Base-by-base conservation (phyloP, 192 early-diverging fungal genomes). In the Backusella mclennaniae region DNA sequence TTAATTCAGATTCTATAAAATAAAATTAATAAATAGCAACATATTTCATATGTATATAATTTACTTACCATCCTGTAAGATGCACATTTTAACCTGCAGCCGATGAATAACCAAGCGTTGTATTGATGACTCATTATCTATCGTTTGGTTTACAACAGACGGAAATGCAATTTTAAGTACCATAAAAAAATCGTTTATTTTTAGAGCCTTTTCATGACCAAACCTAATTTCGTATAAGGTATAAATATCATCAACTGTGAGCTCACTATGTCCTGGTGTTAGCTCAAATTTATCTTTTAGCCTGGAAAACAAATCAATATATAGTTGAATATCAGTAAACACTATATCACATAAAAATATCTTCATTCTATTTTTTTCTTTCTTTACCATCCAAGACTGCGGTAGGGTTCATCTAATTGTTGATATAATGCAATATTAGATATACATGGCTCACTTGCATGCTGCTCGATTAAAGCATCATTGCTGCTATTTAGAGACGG, bases 391-490 rank as follows among this genome's bases (percentile, higher is more conserved):
- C 86, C 87, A 21, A 88, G 69, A 46, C 85, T 84, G 2, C 89
- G 82, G 70, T 90, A 87, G 0, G 89, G 89, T 59, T 90, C 89
- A 35, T 85, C 80, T 35, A 88, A 77, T 29, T 84, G 73, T 41
- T 85, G 83, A 67, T 84, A 84, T 12, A 59, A 35, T 8, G 42
- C 74, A 12, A 84, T 23, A 49, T 80, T 75, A 3, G 76, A 74
- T 35, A 80, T 52, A 68, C 52, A 69, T 26, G 77, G 76, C 8
- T 39, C 73, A 69, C 26, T 52, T 35, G 36, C 39, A 66, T 63
- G 52, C 1, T 36, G 36, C 8, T 41, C 21, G 29, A 63, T 63
- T 11, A 63, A 63, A 63, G 3, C 26, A 63, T 14, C 21, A 19
- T 19, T 70, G 14, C 53, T 41, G 21, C 67, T 19, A 63, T 29